A percentile compares a stretch with the other conserved stretches of the same genome.
Conservation (phyloP, 202 grass and related monocot species). For the Digitaria exilis region DNA sequence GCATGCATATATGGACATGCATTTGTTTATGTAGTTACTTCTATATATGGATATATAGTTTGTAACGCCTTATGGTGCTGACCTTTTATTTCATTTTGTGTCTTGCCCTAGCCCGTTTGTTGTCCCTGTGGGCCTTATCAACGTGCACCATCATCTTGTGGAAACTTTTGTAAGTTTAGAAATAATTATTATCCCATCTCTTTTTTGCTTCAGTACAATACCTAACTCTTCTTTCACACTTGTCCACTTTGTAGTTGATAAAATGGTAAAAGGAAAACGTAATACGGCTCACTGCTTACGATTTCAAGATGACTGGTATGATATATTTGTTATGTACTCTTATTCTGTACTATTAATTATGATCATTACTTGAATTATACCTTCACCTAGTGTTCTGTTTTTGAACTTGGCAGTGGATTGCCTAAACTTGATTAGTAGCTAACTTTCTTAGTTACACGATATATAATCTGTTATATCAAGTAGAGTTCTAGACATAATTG, state of each 20-base stretch:
- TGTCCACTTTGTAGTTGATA: constrained; percentile 56
- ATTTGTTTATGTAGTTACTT: constrained; percentile 21
- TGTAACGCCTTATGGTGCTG: constrained; percentile 3
- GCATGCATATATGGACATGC: neutral
- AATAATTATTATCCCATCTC: constrained; percentile 6
- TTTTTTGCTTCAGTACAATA: constrained; percentile 23
- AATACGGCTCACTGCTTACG: constrained; percentile 91
- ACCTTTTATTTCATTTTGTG: constrained; percentile 34
- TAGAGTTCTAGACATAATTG: too few species aligned
- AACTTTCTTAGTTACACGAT: neutral
- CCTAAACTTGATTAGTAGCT: neutral
- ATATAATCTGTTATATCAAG: constrained; percentile 8
- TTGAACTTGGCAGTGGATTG: neutral
- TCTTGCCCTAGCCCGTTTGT: constrained; percentile 63
- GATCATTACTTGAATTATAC: constrained; percentile 22
- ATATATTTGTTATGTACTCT: neutral
- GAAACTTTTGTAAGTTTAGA: constrained; percentile 73
- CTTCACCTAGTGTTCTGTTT: neutral
- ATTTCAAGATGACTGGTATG: constrained; percentile 87
- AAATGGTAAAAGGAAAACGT: constrained; percentile 73
- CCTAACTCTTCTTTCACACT: constrained; percentile 22
- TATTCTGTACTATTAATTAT: neutral
- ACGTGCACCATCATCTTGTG: constrained; percentile 75
- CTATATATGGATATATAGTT: constrained; percentile 31
- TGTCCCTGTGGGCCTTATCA: constrained; percentile 75